These are phyloP conservation scores for Lathyrus tuberosus DNA, from an alignment of 306 rosid genomes.

Conservation along the genomic window DNA sequence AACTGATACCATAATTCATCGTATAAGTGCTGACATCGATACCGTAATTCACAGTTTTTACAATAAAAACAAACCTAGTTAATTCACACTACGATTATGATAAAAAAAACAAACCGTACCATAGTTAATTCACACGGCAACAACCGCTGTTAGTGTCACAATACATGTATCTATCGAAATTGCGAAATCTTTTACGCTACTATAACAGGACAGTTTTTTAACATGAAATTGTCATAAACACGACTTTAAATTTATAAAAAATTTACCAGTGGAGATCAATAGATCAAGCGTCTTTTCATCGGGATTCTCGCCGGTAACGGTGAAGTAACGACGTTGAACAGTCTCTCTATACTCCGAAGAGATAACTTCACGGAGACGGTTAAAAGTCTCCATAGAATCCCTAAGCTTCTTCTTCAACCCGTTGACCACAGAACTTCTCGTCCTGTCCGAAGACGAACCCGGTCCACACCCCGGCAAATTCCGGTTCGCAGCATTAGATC, in stretches of 20 bases:
- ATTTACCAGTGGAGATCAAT: constrained; percentile 81
- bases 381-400: constrained; percentile 87
- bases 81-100: too few relatives aligned
- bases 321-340: constrained; percentile 86
- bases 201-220: too few relatives aligned
- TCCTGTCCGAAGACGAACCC: constrained; percentile 90
- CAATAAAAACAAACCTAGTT: background rate
- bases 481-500: constrained; percentile 89
- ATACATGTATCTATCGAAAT: too few relatives aligned
- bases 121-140: too few relatives aligned
- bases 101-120: too few relatives aligned
- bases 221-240: background rate
- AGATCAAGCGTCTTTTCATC: constrained; percentile 87
- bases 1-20: too few relatives aligned
- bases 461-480: constrained; percentile 83
- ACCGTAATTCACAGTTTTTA: too few relatives aligned
- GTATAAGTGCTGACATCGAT: too few relatives aligned
- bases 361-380: constrained; percentile 61
- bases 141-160: too few relatives aligned
- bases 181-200: too few relatives aligned
- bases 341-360: constrained; percentile 86
- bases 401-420: constrained; percentile 85
- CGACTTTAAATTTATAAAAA: background rate
- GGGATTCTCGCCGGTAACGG: constrained; percentile 96
- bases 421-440: constrained; percentile 81